phyloP scores from a whole-genome alignment of 2,329 filamentous ascomycete species.

The Tolypocladium pustulatum region DNA sequence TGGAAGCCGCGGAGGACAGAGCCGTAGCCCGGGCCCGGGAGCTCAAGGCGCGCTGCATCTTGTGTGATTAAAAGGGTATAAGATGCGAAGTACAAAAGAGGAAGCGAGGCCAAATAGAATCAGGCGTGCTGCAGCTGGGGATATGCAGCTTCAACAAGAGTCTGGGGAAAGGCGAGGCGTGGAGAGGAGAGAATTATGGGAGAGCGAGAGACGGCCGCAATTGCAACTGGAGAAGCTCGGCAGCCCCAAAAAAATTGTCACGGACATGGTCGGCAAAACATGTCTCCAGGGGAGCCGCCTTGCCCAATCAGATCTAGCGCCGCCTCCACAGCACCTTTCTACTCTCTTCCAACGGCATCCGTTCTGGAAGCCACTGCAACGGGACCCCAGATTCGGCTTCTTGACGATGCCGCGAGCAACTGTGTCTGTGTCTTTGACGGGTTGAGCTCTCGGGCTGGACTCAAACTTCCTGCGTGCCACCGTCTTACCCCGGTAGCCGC shows the following conservation, averaged over 20 bases:
- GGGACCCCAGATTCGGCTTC: background rate
- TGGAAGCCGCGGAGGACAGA: constrained; percentile 58
- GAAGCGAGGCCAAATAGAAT: background rate
- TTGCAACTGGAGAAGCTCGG: constrained; percentile 8
- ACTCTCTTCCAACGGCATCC: constrained; percentile 26
- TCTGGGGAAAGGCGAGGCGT: constrained; percentile 2
- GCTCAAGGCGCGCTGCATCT: constrained; percentile 92
- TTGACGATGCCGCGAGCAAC: no score
- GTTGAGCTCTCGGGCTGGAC: no score
- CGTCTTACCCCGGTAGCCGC: no score
- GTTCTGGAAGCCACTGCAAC: background rate
- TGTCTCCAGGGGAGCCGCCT: constrained; percentile 19
- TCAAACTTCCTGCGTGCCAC: no score
- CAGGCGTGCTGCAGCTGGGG: constrained; percentile 1
- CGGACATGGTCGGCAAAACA: constrained; percentile 28
- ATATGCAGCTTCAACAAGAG: constrained; percentile 3
- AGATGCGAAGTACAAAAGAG: constrained; percentile 15
- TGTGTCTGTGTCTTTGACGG: no score
- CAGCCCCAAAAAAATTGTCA: constrained; percentile 29
- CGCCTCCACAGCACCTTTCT: constrained; percentile 16
- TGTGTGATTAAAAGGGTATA: constrained; percentile 25
- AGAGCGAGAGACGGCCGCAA: constrained; percentile 7
- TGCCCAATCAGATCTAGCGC: constrained; percentile 17
- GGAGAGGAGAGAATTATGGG: constrained; percentile 1
- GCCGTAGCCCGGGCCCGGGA: constrained; percentile 70